These are phyloP conservation scores for Acanthamoeba sp. DNA, from an alignment of 208 protist genomes.

Conservation along the genomic window DNA sequence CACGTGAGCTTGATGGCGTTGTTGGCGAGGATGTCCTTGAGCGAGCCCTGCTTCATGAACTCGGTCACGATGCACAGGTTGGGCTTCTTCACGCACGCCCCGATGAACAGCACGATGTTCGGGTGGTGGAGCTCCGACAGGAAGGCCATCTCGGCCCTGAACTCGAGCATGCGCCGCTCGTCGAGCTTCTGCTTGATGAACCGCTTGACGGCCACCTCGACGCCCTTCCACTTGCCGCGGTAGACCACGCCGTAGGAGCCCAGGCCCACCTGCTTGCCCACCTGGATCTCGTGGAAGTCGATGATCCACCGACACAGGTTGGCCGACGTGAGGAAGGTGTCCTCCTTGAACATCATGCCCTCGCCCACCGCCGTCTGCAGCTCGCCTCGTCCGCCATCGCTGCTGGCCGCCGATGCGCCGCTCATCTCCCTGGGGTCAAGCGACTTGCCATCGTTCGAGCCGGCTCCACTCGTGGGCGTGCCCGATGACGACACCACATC, in stretches of 20 bases:
- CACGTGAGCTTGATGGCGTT: no score
- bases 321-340: constrained; percentile 72
- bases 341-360: constrained; percentile 59
- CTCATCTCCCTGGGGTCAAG: background rate
- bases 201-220: constrained; percentile 69
- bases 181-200: constrained; percentile 75
- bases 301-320: constrained; percentile 76
- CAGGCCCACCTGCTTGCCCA: constrained; percentile 64
- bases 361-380: constrained; percentile 43
- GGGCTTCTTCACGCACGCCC: constrained; percentile 1
- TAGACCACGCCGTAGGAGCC: constrained; percentile 67
- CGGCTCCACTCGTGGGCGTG: background rate
- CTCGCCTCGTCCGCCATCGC: background rate
- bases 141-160: constrained; percentile 75
- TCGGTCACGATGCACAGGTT: constrained; percentile 33
- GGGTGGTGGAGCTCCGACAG: constrained; percentile 68
- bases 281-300: constrained; percentile 42
- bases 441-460: background rate
- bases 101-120: constrained; percentile 73
- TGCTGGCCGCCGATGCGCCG: background rate
- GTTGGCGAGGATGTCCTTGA: no score
- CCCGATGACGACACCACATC: background rate
- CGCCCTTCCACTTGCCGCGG: constrained; percentile 67
- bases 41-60: no score
- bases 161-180: constrained; percentile 53